phyloP scores from a whole-genome alignment of 805 yeast genomes.

The Candida sakaeoensis region DNA sequence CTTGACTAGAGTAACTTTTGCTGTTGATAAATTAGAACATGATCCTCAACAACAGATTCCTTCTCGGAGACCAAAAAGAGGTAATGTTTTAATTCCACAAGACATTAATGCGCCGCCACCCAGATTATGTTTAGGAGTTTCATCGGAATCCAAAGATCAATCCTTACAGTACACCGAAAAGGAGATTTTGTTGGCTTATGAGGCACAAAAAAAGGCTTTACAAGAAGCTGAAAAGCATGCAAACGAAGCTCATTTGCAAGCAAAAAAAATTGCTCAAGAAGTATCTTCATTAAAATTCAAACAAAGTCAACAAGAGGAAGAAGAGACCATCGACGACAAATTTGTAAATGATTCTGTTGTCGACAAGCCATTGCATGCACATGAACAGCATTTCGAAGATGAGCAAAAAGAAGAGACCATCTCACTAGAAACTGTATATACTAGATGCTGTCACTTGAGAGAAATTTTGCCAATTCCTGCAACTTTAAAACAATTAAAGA shows the following conservation, averaged over 20 bases:
- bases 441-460: constrained; percentile 88
- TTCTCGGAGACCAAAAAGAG: constrained; percentile 50
- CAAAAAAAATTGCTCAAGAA: constrained; percentile 66
- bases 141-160: constrained; percentile 34
- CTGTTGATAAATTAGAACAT: constrained; percentile 62
- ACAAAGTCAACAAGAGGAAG: constrained; percentile 10
- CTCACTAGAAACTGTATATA: constrained; percentile 50
- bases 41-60: constrained; percentile 78
- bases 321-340: constrained; percentile 13
- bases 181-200: constrained; percentile 55
- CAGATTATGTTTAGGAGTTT: constrained; percentile 64
- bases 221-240: constrained; percentile 70
- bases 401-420: constrained; percentile 16
- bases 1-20: constrained; percentile 70
- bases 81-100: constrained; percentile 56
- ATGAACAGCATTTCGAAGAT: constrained; percentile 48
- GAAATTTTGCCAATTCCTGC: constrained; percentile 93
- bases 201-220: constrained; percentile 50
- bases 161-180: constrained; percentile 35
- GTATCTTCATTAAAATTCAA: constrained; percentile 43
- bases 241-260: constrained; percentile 70
- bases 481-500: constrained; percentile 60
- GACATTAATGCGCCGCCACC: constrained; percentile 63
- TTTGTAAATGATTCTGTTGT: constrained; percentile 37
- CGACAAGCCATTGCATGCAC: constrained; percentile 68